phyloP scores from a whole-genome alignment of 176 grass and related monocot species.

The Themeda triandra region DNA sequence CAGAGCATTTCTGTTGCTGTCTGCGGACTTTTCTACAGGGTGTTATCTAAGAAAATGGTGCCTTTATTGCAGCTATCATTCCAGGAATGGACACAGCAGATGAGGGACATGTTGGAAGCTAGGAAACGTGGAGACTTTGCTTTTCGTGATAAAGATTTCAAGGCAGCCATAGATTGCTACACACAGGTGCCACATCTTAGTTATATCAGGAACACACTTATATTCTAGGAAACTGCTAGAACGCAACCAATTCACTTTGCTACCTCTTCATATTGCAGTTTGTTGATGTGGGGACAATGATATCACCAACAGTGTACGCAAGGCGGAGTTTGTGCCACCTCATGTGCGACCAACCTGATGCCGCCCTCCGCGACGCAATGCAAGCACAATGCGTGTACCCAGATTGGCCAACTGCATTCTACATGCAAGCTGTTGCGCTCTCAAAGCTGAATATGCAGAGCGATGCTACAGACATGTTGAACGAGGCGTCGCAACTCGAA shows the following conservation, averaged over 20 bases:
- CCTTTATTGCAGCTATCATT: constrained; percentile 74
- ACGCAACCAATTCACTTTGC: background rate
- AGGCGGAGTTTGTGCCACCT: constrained; percentile 87
- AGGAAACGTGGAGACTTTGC: constrained; percentile 84
- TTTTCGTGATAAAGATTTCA: constrained; percentile 99
- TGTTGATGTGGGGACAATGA: constrained; percentile 88
- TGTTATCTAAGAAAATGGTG: background rate
- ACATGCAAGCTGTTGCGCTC: constrained; percentile 89
- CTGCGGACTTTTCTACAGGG: background rate
- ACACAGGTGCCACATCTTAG: constrained; percentile 54
- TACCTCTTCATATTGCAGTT: constrained; percentile 49
- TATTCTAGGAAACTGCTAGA: background rate
- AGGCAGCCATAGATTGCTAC: constrained; percentile 79
- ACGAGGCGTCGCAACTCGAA: constrained; percentile 75
- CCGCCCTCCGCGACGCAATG: constrained; percentile 89
- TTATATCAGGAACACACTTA: background rate
- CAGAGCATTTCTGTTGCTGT: background rate
- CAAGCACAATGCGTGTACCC: constrained; percentile 85
- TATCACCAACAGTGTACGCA: constrained; percentile 80
- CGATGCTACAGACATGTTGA: constrained; percentile 88
- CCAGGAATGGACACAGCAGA: constrained; percentile 99
- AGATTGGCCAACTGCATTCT: constrained; percentile 94
- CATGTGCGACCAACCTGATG: constrained; percentile 77
- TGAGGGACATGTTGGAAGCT: constrained; percentile 95
- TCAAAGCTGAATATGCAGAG: constrained; percentile 84